Base-by-base conservation (phyloP, 257 asterid genomes). In the Perilla frutescens region DNA sequence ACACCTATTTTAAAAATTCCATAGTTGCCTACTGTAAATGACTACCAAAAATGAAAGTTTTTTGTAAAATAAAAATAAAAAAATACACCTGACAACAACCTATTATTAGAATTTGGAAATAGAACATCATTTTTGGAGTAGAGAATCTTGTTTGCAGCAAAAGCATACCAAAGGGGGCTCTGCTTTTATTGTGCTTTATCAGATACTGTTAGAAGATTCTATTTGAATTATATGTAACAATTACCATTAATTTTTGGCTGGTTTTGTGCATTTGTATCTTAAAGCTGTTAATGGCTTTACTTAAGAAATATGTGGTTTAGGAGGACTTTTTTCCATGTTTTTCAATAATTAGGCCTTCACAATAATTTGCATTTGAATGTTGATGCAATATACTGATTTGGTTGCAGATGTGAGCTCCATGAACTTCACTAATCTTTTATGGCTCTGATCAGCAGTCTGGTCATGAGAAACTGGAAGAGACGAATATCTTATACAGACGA, bases 381-480 rank as follows among this genome's bases (percentile, higher is more conserved):
- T 57, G 72, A 77, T 13, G 20, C 47, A 12, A 9, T 72, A 47
- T 71, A 71, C 66, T 73, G 75, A 47, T 75, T 66, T 71, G 10
- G 26, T 71, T 36, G 68, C 80, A 82, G 86, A 76, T 74, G 54
- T 37, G 55, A 70, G n/a, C 56, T 56, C 48, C 59, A 43, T 62
- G 53, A 64, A 36, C 44, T 51, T 50, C 49, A 20, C 68, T 37
- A 48, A 43, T 71, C 59, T 59, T 54, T 58, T 48, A 68, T 51
- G 72, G 69, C 8, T 29, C 72, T 73, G 70, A 44, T 20, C 41
- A 72, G 63, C 65, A 36, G 34, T 14, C 26, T 54, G 45, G 39
- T 14, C 72, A 75, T 26, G n/a, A 49, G 70, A 62, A 73, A 49
- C 58, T 64, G 34, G 47, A 55, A 64, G 45, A 6, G 61, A 51